These are phyloP conservation scores for Phytophthora palmivora DNA, from an alignment of 352 stramenopile species.

Conservation along the genomic window DNA sequence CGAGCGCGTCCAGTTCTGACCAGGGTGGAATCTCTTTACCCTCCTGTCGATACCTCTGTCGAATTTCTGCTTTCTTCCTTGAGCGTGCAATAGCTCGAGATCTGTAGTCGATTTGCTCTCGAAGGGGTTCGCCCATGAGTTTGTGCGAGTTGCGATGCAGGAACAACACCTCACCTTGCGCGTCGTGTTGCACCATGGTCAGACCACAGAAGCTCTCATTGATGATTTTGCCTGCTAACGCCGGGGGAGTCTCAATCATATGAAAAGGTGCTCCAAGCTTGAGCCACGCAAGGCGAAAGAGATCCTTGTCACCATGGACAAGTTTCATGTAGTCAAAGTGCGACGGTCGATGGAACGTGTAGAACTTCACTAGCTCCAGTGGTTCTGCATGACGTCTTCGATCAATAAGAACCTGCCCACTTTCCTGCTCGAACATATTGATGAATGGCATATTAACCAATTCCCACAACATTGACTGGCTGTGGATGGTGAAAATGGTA, in stretches of 20 bases:
- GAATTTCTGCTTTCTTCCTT: conserved; percentile 32
- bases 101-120: conserved; percentile 31
- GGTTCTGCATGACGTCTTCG: conserved; percentile 38
- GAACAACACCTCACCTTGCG: conserved; percentile 50
- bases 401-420: conserved; percentile 67
- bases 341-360: conserved; percentile 38
- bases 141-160: conserved; percentile 68
- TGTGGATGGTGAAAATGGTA: conserved; percentile 76
- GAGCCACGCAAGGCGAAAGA: conserved; percentile 70
- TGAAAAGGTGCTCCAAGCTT: conserved; percentile 53
- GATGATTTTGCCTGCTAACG: conserved; percentile 48
- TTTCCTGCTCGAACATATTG: conserved; percentile 80
- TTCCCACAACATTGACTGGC: conserved; percentile 61
- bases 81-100: conserved; percentile 26
- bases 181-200: conserved; percentile 64
- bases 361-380: conserved; percentile 56
- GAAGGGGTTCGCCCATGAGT: conserved; percentile 38
- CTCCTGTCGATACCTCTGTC: conserved; percentile 24
- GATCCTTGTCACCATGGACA: conserved; percentile 65
- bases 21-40: conserved; percentile 32
- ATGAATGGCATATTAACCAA: conserved; percentile 54
- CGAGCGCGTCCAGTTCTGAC: conserved; percentile 26
- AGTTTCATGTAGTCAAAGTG: conserved; percentile 48
- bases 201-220: conserved; percentile 56
- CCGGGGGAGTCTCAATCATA: conserved; percentile 52